Base-by-base conservation (phyloP, 371 early-diverging fungal species). In the Rhizomucor pusillus region DNA sequence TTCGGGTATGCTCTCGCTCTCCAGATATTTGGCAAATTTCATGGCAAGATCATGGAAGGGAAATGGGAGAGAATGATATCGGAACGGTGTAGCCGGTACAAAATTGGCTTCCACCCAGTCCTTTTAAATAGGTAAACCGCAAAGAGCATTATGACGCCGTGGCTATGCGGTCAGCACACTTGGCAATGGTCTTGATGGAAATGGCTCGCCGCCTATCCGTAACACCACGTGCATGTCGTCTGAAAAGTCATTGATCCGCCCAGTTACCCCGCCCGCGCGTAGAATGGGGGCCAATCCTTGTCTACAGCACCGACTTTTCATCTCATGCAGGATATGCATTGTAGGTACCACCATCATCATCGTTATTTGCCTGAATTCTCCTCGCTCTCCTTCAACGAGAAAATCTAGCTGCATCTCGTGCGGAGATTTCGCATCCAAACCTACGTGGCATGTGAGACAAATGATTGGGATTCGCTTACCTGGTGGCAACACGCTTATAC, bases 11-110 rank as follows among this genome's bases (percentile, higher is more conserved):
- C 84, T 79, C 60, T 93, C 86, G 5, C 81, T 67, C 54, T 84
- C 85, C 12, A 93, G 70, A 55, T 83, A 77, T 63, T 91, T 90
- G 34, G 89, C 88, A 65, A 92, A 92, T 70, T 89, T 89, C 93
- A 92, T 92, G 33, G 24, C 49, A 18, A 20, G 14, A 16, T 14
- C 41, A 41, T 24, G n/a, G 33, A 20, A 43, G 19, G n/a, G 23
- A 19, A 52, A 36, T 10, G 43, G n/a, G 14, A 23, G 24, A 25
- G 25, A 51, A 3, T 7, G 22, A 20, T 16, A 51, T 13, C 16
- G 24, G 34, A 46, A 46, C 29, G 29, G 29, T 29, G 7, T 29
- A 29, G 29, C 29, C 7, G 43, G 43, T 24, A 43, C 22, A 41
- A 45, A 20, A 45, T 23, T 45, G 19, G 45, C 18, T 14, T 45